Conservation (phyloP, 306 rosid species). For the Amphicarpaea edgeworthii region DNA sequence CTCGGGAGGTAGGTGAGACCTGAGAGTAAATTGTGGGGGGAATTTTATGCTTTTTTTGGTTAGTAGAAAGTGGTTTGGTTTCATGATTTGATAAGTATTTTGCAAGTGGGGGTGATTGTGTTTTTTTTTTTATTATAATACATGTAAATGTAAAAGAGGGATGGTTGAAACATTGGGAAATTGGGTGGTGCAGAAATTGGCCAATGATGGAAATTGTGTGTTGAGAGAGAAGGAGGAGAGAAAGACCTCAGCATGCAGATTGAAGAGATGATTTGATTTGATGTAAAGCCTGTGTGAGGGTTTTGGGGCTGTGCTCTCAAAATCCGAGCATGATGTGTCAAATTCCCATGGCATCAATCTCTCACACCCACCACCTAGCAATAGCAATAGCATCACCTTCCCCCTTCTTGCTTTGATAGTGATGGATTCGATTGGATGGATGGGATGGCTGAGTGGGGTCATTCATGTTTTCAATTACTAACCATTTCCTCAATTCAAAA, state of each 20-base stretch:
- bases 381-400: slow-evolving; percentile 40
- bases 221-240: not conserved
- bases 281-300: slow-evolving; percentile 63
- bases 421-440: slow-evolving; percentile 67
- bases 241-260: slow-evolving; percentile 62
- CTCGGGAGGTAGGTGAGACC: slow-evolving; percentile 29
- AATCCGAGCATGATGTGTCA: slow-evolving; percentile 93
- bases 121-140: not conserved
- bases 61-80: slow-evolving; percentile 17
- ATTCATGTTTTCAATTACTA: slow-evolving; percentile 51
- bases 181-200: slow-evolving; percentile 33
- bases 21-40: slow-evolving; percentile 52
- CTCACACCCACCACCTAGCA: slow-evolving; percentile 32
- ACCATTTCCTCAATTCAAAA: slow-evolving; percentile 46
- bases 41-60: slow-evolving; percentile 43
- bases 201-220: slow-evolving; percentile 42
- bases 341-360: slow-evolving; percentile 74
- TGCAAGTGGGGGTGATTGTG: not conserved
- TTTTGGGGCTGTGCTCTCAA: slow-evolving; percentile 63
- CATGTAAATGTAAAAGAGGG: not conserved
- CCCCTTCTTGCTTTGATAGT: slow-evolving; percentile 48
- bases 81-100: not conserved
- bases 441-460: slow-evolving; percentile 59
- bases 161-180: slow-evolving; percentile 30
- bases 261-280: slow-evolving; percentile 72